These are phyloP conservation scores for Trichosporon faecale DNA, from an alignment of 1,284 basidiomycete genomes.

Conservation along the genomic window DNA sequence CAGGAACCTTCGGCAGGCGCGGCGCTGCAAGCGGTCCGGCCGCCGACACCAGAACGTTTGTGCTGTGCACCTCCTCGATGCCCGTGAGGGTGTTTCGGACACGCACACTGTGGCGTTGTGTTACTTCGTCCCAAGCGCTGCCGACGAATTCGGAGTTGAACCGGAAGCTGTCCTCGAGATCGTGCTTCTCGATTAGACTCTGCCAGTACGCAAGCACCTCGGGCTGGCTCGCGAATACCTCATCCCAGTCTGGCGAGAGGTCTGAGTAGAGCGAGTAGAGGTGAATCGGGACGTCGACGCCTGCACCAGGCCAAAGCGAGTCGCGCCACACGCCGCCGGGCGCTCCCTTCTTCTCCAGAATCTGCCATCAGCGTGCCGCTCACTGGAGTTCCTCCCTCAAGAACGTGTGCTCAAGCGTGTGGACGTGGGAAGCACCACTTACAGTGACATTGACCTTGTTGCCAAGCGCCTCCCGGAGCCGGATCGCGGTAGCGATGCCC, in stretches of 20 bases:
- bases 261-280: conserved; percentile 33
- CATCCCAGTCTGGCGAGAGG: conserved; percentile 22
- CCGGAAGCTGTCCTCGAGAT: conserved; percentile 21
- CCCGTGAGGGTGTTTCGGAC: conserved; percentile 15
- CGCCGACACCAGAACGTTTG: conserved; percentile 35
- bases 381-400: no score
- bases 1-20: conserved; percentile 40
- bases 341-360: conserved; percentile 28
- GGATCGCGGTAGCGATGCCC: conserved; percentile 35
- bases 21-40: conserved; percentile 34
- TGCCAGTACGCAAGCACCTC: conserved; percentile 33
- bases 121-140: conserved; percentile 24
- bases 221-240: conserved; percentile 21
- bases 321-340: conserved; percentile 38
- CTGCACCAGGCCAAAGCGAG: conserved; percentile 29
- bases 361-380: conserved; percentile 12
- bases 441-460: conserved; percentile 23
- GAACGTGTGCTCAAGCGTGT: not conserved
- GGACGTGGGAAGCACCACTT: not conserved
- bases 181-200: conserved; percentile 23
- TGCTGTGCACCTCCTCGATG: conserved; percentile 10
- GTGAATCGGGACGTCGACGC: conserved; percentile 38
- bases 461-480: conserved; percentile 29
- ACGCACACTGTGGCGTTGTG: conserved; percentile 27
- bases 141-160: conserved; percentile 27